Conservation (phyloP, 2,329 filamentous ascomycete species). For the Myriangium duriaei region DNA sequence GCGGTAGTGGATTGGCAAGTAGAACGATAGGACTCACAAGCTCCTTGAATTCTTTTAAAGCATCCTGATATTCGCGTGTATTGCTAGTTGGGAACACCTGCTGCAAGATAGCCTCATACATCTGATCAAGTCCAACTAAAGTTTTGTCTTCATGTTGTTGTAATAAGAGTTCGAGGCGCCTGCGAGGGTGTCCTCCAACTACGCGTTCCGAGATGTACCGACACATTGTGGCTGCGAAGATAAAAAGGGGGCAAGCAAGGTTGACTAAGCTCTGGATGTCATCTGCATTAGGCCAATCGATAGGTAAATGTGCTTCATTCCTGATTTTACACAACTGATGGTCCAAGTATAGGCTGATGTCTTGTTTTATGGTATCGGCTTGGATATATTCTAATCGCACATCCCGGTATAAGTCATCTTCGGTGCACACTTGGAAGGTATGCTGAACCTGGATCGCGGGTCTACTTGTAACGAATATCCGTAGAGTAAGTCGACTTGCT, state of each 20-base stretch:
- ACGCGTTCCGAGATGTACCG: neutral
- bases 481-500: neutral
- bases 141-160: neutral
- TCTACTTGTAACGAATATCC: neutral
- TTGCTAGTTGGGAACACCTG: neutral
- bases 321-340: neutral
- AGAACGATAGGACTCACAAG: neutral
- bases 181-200: neutral
- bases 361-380: neutral
- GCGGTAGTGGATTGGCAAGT: neutral
- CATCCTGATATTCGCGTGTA: neutral
- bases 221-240: neutral
- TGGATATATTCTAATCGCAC: neutral
- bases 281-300: neutral
- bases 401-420: neutral
- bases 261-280: neutral
- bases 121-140: neutral
- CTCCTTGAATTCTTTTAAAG: neutral
- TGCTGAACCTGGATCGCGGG: neutral
- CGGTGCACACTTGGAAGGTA: neutral
- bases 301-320: too few species aligned
- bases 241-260: neutral
- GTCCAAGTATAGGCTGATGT: neutral
- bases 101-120: neutral
- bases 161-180: neutral